Conservation (phyloP, 345 rosid genomes). For the Firmiana major region DNA sequence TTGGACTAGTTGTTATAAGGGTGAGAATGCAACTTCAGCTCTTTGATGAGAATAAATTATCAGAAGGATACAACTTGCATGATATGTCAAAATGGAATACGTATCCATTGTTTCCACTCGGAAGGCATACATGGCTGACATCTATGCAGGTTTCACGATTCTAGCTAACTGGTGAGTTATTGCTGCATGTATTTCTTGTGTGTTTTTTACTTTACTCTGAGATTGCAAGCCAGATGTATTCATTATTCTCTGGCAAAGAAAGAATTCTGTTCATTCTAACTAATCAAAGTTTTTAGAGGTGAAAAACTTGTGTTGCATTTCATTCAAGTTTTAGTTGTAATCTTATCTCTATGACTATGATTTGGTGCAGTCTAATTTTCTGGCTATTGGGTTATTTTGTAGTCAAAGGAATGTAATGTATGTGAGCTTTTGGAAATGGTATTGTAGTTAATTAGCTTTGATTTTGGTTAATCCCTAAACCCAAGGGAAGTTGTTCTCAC, state of each 20-base stretch:
- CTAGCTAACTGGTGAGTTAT: constrained; percentile 14
- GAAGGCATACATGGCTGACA: not conserved
- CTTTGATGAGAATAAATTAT: not conserved
- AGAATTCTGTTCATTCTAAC: not conserved
- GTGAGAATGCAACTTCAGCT: not conserved
- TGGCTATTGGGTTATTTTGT: not conserved
- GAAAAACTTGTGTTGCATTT: constrained; percentile 1
- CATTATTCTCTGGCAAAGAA: not conserved
- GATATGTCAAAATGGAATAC: not conserved
- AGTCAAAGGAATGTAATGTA: not conserved
- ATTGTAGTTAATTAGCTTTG: not conserved
- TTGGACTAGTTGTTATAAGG: constrained; percentile 3
- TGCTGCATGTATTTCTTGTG: constrained; percentile 6
- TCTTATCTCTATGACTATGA: not conserved
- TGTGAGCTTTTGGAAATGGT: not conserved
- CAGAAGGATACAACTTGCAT: not conserved
- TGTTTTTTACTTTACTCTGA: not conserved
- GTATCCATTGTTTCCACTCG: not conserved
- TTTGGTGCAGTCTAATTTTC: not conserved
- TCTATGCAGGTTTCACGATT: not conserved
- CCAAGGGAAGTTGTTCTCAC: not conserved
- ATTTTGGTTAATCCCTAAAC: not conserved
- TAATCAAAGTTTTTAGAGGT: not conserved
- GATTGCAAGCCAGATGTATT: not conserved
- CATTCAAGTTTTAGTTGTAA: not conserved